Evolutionary conservation across 495 filamentous ascomycete genomes (phyloP).

Genomic region (Hypoxylon subgilvum): DNA sequence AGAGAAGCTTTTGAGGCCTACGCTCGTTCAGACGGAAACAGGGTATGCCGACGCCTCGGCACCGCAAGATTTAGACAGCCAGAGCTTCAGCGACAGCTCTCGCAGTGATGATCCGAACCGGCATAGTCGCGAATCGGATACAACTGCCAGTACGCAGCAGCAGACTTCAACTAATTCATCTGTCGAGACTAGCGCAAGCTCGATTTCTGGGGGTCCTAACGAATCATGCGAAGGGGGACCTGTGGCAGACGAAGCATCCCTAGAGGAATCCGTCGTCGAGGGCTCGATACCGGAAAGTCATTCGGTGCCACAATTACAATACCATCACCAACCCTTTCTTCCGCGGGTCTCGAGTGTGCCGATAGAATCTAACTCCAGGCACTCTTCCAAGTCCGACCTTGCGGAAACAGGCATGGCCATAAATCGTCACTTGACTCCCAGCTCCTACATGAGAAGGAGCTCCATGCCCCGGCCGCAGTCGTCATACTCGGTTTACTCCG

Average conservation of each 20-base stretch:
- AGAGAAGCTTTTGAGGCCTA: conserved; percentile 27
- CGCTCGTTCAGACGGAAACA: conserved; percentile 13
- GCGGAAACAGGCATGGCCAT: conserved; percentile 48
- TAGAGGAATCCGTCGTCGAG: conserved; percentile 51
- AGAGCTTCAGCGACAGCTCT: conserved; percentile 43
- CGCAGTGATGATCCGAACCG: conserved; percentile 46
- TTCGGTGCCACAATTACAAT: conserved; percentile 60
- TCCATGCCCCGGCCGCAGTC: conserved; percentile 71
- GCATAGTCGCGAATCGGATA: conserved; percentile 56
- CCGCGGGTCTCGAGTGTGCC: conserved; percentile 48
- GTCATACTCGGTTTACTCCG: conserved; percentile 72
- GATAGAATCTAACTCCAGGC: conserved; percentile 45
- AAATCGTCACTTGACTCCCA: conserved; percentile 66
- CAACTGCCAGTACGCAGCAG: conserved; percentile 54
- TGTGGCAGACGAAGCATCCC: conserved; percentile 47
- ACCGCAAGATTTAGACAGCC: conserved; percentile 39
- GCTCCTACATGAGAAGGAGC: conserved; percentile 55
- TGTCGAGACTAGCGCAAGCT: conserved; percentile 57
- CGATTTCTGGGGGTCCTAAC: conserved; percentile 52
- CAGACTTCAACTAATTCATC: conserved; percentile 53
- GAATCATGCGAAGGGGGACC: conserved; percentile 50
- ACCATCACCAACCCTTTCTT: conserved; percentile 59
- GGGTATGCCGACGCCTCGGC: conserved; percentile 22
- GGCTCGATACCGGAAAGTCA: conserved; percentile 43
- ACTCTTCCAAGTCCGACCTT: conserved; percentile 55